A percentile compares a stretch with the other conserved stretches of the same genome.
These are phyloP conservation scores for Venturia pyrina DNA, from an alignment of 2,329 filamentous ascomycete species.

Conservation along the genomic window DNA sequence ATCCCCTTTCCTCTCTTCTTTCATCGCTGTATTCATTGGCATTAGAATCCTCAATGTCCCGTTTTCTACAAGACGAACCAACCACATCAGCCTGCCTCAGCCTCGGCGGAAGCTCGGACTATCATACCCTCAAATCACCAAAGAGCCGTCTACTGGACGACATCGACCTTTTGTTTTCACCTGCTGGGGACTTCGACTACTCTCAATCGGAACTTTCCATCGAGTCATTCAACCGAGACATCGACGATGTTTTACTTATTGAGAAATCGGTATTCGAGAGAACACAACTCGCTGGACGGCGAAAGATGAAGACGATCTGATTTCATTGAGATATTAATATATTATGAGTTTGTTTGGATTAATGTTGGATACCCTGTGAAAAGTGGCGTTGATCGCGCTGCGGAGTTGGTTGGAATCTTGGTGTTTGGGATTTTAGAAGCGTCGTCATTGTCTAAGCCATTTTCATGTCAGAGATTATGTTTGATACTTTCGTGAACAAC, in stretches of 20 bases:
- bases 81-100: not conserved
- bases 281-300: not conserved
- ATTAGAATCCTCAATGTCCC: not conserved
- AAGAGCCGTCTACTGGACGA: not conserved
- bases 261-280: not conserved
- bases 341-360: not conserved
- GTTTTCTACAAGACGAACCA: not conserved
- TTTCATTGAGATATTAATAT: not conserved
- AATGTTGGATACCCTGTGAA: not conserved
- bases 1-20: not conserved
- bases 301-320: not conserved
- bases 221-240: not conserved
- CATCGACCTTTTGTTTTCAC: not conserved
- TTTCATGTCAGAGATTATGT: no score
- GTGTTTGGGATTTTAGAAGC: no score
- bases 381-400: not conserved
- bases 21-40: no score
- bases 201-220: not conserved
- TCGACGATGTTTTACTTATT: not conserved
- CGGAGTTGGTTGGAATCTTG: not conserved
- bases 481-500: no score
- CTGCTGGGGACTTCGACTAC: not conserved
- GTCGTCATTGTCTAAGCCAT: no score
- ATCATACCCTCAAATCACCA: not conserved
- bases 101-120: not conserved